phyloP scores from a whole-genome alignment of 2,329 filamentous ascomycete species.

The Parafenestella ontariensis region DNA sequence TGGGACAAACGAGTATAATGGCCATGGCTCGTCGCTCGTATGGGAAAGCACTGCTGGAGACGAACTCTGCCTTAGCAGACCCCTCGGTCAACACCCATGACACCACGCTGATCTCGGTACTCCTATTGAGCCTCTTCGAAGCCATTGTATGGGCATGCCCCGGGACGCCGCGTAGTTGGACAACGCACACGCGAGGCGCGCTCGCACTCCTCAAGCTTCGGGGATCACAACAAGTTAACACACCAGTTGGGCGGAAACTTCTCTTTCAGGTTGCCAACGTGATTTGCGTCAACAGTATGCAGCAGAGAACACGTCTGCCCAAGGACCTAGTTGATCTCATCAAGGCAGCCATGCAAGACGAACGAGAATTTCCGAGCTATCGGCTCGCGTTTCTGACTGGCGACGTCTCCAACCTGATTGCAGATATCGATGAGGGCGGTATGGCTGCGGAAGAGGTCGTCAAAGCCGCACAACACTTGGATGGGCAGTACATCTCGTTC shows the following conservation, averaged over 20 bases:
- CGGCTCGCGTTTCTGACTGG: conserved; percentile 5
- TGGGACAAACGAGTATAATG: conserved; percentile 7
- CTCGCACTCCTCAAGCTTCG: conserved; percentile 20
- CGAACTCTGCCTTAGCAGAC: conserved; percentile 13
- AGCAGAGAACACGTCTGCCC: conserved; percentile 7
- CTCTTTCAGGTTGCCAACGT: conserved; percentile 24
- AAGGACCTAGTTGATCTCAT: conserved; percentile 12
- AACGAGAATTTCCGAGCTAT: conserved; percentile 4
- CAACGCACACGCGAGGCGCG: conserved; percentile 20
- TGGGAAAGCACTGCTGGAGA: conserved; percentile 10
- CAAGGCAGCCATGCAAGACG: background rate
- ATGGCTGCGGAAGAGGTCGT: conserved; percentile 7
- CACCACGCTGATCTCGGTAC: conserved; percentile 18
- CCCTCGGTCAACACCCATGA: conserved; percentile 10
- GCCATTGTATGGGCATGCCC: conserved; percentile 14
- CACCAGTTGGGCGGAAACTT: conserved; percentile 15
- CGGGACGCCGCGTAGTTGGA: conserved; percentile 19
- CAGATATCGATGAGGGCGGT: conserved; percentile 2
- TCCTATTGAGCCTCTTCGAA: conserved; percentile 24
- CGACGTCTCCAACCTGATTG: conserved; percentile 6
- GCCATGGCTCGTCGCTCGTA: conserved; percentile 13
- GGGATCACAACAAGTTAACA: conserved; percentile 14
- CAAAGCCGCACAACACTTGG: conserved; percentile 4
- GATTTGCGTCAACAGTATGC: conserved; percentile 14
- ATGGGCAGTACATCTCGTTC: conserved; percentile 7